phyloP scores from a whole-genome alignment of 306 rosid species.

The Vigna mungo region DNA sequence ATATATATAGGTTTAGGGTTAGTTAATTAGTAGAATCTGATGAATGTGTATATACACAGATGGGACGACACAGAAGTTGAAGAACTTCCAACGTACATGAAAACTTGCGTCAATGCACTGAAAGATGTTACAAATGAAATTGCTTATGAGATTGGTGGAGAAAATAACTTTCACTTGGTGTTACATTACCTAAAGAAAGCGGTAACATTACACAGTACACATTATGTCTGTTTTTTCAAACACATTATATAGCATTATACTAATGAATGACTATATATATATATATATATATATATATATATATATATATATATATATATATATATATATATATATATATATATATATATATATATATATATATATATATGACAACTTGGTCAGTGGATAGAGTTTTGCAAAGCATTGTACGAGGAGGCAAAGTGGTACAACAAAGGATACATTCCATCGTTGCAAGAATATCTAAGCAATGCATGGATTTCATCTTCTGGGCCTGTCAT shows the following conservation, averaged over 20 bases:
- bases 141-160: slow-evolving; percentile 58
- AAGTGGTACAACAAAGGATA: slow-evolving; percentile 59
- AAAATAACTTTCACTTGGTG: slow-evolving; percentile 45
- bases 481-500: slow-evolving; percentile 64
- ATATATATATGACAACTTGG: background rate
- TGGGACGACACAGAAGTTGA: slow-evolving; percentile 58
- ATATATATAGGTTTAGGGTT: no score
- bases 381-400: slow-evolving; percentile 70
- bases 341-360: no score
- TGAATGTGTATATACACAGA: slow-evolving; percentile 40
- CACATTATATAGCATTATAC: background rate
- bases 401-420: slow-evolving; percentile 65
- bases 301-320: no score
- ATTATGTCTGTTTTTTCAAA: background rate
- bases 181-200: slow-evolving; percentile 51
- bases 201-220: slow-evolving; percentile 42
- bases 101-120: slow-evolving; percentile 58
- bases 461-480: slow-evolving; percentile 61
- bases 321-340: no score
- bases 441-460: slow-evolving; percentile 61
- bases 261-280: no score
- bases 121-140: slow-evolving; percentile 53
- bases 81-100: slow-evolving; percentile 62
- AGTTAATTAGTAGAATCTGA: background rate
- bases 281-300: no score